phyloP scores from a whole-genome alignment of 176 grass and related monocot species.

The Microstegium vimineum region DNA sequence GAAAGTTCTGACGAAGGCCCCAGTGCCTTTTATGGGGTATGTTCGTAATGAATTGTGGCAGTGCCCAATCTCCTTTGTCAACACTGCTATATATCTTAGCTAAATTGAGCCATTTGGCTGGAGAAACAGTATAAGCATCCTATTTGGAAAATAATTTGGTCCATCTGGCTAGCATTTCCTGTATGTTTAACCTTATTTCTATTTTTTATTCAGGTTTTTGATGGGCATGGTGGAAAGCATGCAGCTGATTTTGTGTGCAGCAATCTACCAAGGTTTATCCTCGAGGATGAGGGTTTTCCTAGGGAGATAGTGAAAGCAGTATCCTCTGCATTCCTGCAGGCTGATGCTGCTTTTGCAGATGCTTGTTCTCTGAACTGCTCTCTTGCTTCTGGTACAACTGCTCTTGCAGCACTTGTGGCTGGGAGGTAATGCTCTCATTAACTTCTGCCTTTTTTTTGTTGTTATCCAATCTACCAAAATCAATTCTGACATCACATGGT shows the following conservation, averaged over 20 bases:
- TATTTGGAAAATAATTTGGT: background rate
- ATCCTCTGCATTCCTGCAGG: conserved; percentile 86
- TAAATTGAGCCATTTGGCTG: background rate
- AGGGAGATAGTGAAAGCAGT: conserved; percentile 73
- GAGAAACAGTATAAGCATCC: background rate
- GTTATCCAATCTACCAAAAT: background rate
- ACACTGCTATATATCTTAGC: background rate
- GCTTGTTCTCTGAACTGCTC: conserved; percentile 70
- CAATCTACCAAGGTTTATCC: conserved; percentile 77
- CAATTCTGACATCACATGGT: background rate
- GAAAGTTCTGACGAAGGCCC: conserved; percentile 53
- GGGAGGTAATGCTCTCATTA: conserved; percentile 57
- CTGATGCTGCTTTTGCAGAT: conserved; percentile 80
- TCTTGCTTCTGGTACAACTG: conserved; percentile 90
- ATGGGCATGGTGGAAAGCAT: conserved; percentile 97
- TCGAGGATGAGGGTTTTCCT: conserved; percentile 72
- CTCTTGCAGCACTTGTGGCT: conserved; percentile 67
- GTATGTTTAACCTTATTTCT: conserved; percentile 11
- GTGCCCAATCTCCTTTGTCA: conserved; percentile 2
- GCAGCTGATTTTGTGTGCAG: conserved; percentile 88
- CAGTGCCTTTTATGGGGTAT: conserved; percentile 90
- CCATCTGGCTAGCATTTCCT: conserved; percentile 9
- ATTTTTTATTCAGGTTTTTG: conserved; percentile 70
- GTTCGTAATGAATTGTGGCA: conserved; percentile 2
- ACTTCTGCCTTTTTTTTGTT: background rate